Base-by-base conservation (phyloP, 164 flowering plant species). In the Protea cynaroides region DNA sequence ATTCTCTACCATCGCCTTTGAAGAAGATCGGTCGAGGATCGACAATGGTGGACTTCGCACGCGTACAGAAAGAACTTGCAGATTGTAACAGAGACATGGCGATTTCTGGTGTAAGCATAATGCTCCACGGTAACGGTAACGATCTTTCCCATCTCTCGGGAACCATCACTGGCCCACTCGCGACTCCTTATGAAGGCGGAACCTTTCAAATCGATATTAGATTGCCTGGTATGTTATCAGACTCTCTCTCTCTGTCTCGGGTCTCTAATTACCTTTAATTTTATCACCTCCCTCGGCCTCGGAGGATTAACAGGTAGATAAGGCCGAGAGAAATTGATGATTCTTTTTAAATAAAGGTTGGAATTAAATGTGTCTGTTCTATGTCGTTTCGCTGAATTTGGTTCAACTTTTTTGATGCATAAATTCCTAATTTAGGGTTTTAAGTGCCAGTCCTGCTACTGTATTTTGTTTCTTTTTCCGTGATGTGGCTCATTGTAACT, bases 121-220 rank as follows among this genome's bases (percentile, higher is more conserved):
- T 63, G 56, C 93, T 88, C n/a, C 74, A 79, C 11, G 73, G 77
- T 51, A 83, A 86, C 61, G 73, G 77, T 51, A 83, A 86, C 61
- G 73, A 70, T 58, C 88, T 94, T n/a, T 66, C 88, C 5, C 90
- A 83, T 58, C 78, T 94, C 59, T 58, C 77, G 24, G 99, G 99
- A 21, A 82, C 82, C 24, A 91, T 94, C 61, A 80, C 90, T 10
- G 99, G 99, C 13, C 99, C 97, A 1, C 1, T 78, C 24, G 87
- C 77, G 25, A 89, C 99, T 8, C 99, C 99, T 29, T 94, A 94
- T 44, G 96, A 91, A 70, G 99, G 96, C 3, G 99, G 99, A 43
- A 68, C 73, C 37, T 94, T 94, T 69, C 78, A 76, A 54, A 86
- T 94, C 60, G 96, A 94, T 66, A 89, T 94, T 81, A 65, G 74